phyloP scores from a whole-genome alignment of 352 stramenopile species.

The Phytophthora nicotianae region DNA sequence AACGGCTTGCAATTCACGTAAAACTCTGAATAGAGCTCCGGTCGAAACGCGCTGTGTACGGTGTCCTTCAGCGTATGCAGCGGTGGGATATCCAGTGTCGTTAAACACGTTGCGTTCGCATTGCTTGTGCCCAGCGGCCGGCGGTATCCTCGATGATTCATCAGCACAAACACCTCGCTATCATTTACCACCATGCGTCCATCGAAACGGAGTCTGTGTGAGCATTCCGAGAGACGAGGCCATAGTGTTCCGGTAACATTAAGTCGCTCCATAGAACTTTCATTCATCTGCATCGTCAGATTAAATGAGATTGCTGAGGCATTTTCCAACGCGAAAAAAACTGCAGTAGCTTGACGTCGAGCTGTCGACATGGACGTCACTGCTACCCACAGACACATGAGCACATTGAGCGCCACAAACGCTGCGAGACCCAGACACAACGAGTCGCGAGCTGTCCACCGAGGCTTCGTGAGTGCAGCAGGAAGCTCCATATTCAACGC shows the following conservation, averaged over 20 bases:
- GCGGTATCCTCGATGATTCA: constrained; percentile 47
- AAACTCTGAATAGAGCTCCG: constrained; percentile 34
- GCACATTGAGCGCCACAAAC: constrained; percentile 34
- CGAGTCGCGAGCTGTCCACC: constrained; percentile 31
- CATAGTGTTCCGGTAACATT: constrained; percentile 36
- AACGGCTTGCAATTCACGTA: constrained; percentile 38
- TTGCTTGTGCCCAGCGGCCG: constrained; percentile 7
- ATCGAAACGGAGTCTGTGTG: constrained; percentile 47
- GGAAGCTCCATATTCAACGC: constrained; percentile 17
- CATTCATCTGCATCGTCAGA: constrained; percentile 26
- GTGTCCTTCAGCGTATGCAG: constrained; percentile 44
- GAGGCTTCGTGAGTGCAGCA: constrained; percentile 10
- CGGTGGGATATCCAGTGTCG: constrained; percentile 40
- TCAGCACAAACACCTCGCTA: constrained; percentile 40
- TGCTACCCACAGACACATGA: constrained; percentile 41
- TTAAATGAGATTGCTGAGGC: constrained; percentile 42
- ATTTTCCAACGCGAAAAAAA: constrained; percentile 33
- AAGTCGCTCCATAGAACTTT: constrained; percentile 1
- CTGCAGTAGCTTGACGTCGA: constrained; percentile 23
- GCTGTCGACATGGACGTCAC: constrained; percentile 23
- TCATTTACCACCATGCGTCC: constrained; percentile 35
- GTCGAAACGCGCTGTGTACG: constrained; percentile 34
- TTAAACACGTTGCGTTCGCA: constrained; percentile 38
- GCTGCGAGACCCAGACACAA: constrained; percentile 34
- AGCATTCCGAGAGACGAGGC: constrained; percentile 43